A percentile compares a stretch with the other conserved stretches of the same genome.
Conservation (phyloP, 805 yeast genomes). For the Candida verbasci region DNA sequence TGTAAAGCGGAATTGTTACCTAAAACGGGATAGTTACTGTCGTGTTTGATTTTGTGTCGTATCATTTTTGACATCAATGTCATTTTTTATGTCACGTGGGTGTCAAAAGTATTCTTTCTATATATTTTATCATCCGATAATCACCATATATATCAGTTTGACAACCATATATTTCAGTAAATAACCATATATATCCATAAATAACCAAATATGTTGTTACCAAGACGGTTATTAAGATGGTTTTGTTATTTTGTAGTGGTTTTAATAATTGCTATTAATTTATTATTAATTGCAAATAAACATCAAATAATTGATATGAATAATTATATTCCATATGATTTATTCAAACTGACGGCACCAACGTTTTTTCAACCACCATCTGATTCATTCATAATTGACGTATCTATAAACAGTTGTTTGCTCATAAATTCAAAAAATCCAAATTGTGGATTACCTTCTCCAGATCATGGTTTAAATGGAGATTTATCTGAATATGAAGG, state of each 20-base stretch:
- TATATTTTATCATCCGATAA: too few relatives aligned
- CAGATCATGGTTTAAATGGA: constrained; percentile 20
- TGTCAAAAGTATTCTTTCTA: too few relatives aligned
- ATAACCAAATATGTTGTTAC: constrained; percentile 27
- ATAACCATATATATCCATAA: too few relatives aligned
- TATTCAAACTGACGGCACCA: constrained; percentile 23
- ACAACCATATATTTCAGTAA: too few relatives aligned
- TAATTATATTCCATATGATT: constrained; percentile 24
- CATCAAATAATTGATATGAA: constrained; percentile 25
- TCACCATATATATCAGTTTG: too few relatives aligned
- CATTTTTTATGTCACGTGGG: too few relatives aligned
- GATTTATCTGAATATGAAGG: constrained; percentile 14
- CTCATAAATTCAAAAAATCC: constrained; percentile 15
- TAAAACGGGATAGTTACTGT: too few relatives aligned
- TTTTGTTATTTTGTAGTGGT: constrained; percentile 17
- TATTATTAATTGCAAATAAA: constrained; percentile 37
- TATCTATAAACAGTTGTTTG: constrained; percentile 32
- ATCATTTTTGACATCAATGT: too few relatives aligned
- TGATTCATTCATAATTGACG: constrained; percentile 37
- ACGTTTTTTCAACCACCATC: constrained; percentile 38
- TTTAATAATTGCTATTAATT: constrained; percentile 14
- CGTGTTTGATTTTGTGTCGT: too few relatives aligned
- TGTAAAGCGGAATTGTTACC: too few relatives aligned
- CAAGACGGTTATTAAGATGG: constrained; percentile 29
- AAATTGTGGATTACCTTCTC: constrained; percentile 24